Evolutionary conservation across 176 grass and related monocot genomes (phyloP), one percentile per base, ranked within the genome.

Genomic region (Cymbopogon citratus): DNA sequence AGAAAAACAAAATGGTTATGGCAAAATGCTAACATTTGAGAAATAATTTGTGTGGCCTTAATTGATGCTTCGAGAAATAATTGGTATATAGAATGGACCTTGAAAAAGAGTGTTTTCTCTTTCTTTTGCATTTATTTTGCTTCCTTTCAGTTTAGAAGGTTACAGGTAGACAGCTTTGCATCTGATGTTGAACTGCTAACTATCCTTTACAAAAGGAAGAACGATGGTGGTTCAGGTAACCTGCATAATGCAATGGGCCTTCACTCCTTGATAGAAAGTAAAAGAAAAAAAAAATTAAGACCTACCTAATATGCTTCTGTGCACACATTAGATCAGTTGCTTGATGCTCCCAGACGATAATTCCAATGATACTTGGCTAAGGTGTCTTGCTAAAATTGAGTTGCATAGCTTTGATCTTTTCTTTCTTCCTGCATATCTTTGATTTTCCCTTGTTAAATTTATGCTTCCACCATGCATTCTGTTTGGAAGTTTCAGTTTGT

Each of bases 141-240:
- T 33, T 65, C 3, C 6, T 69, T 84, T 83, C 38, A 78, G 31
- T 65, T 85, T 70, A 69, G 16, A 88, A 80, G 15, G 46, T 39
- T 71, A 84, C 75, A 89, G 41, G 43, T 52, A 64, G 76, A 7
- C 62, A 41, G 4, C 76, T 84, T 89, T 89, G 33, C 54, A 35
- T 76, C 34, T 85, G 87, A 76, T 69, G 31, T 63, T 15, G 38
- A 68, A 81, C 29, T 52, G 29, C 75, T 46, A 67, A 49, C 67
- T 68, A 14, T 63, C 34, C 69, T 34, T 69, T 33, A 9, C 0
- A 43, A 28, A 63, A 28, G 26, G 12, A 46, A 65, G 13, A 44
- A 56, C 2, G 41, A 57, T 61, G 2, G 48, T 45, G n/a, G 24
- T 26, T 63, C 25, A 28, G 23, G 14, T 7, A 52, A 49, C 61